These are phyloP conservation scores for Blumeria hordei DNA, from an alignment of 2,329 filamentous ascomycete species.

Conservation along the genomic window DNA sequence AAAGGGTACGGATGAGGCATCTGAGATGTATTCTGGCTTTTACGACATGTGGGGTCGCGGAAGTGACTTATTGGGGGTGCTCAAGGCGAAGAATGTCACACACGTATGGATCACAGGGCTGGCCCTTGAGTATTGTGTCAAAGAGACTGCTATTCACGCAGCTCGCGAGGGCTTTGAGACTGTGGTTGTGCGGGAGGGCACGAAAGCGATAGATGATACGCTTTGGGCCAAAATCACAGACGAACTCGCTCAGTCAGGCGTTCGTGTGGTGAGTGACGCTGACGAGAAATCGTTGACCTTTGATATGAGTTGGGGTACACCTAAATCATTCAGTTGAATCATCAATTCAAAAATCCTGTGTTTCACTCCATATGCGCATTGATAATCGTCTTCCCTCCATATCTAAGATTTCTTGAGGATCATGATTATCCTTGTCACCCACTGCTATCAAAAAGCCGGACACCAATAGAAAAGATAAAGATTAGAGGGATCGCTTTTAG, in stretches of 20 bases:
- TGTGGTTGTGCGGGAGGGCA: constrained; percentile 57
- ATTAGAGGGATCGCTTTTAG: too few relatives aligned
- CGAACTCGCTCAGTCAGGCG: constrained; percentile 32
- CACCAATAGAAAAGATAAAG: too few relatives aligned
- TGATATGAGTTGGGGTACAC: constrained; percentile 21
- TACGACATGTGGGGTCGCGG: constrained; percentile 53
- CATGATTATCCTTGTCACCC: too few relatives aligned
- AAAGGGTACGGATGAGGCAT: constrained; percentile 49
- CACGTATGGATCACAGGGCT: constrained; percentile 72
- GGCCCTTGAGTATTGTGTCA: constrained; percentile 78
- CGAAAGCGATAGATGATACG: constrained; percentile 41
- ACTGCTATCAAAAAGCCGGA: too few relatives aligned
- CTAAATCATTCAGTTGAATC: too few relatives aligned
- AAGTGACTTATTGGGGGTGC: constrained; percentile 32
- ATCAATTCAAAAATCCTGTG: too few relatives aligned
- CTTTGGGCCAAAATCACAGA: constrained; percentile 27
- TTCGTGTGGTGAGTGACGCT: constrained; percentile 33
- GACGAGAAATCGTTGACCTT: constrained; percentile 14
- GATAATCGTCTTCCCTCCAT: too few relatives aligned
- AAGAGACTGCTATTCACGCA: constrained; percentile 57
- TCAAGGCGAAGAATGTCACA: constrained; percentile 36
- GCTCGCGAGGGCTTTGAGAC: constrained; percentile 50
- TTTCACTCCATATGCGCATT: too few relatives aligned
- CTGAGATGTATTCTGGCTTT: constrained; percentile 93
- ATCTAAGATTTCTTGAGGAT: too few relatives aligned